A percentile compares a stretch with the other conserved stretches of the same genome.
phyloP scores from a whole-genome alignment of 805 yeast genomes.

The Sugiyamaella qingdaonensis region DNA sequence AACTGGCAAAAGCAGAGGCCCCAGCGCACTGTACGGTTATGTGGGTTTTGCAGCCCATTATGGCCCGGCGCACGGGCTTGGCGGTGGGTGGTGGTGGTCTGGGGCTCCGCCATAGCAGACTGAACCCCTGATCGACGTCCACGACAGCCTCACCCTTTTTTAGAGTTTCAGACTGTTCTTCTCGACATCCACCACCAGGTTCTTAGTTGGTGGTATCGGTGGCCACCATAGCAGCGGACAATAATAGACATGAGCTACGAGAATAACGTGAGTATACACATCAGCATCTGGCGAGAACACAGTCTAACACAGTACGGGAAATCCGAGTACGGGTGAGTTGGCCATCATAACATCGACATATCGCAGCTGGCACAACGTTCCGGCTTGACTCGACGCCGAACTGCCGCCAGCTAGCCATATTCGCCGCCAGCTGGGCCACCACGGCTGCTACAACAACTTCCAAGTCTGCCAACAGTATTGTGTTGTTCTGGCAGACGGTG shows the following conservation, averaged over 20 bases:
- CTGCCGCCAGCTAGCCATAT: too few species aligned
- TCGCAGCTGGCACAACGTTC: not conserved
- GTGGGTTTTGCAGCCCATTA: too few species aligned
- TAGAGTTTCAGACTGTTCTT: not conserved
- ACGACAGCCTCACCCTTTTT: not conserved
- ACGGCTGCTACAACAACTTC: too few species aligned
- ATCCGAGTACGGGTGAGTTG: not conserved
- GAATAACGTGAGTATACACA: slow-evolving; percentile 1
- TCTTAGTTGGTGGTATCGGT: not conserved
- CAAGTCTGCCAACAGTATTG: too few species aligned
- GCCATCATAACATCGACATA: not conserved
- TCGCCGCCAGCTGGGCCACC: too few species aligned
- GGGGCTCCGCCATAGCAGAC: not conserved
- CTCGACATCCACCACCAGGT: not conserved
- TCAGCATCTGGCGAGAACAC: not conserved
- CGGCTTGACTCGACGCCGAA: too few species aligned
- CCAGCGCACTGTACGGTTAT: too few species aligned
- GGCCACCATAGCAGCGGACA: not conserved
- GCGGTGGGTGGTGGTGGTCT: not conserved
- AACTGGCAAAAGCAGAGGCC: too few species aligned
- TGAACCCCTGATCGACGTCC: slow-evolving; percentile 2
- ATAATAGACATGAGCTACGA: slow-evolving; percentile 7
- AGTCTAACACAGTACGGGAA: slow-evolving; percentile 1
- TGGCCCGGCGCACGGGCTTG: too few species aligned
- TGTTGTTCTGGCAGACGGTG: too few species aligned